Conservation (phyloP, 305 asterid genomes). For the Salvia sclarea region DNA sequence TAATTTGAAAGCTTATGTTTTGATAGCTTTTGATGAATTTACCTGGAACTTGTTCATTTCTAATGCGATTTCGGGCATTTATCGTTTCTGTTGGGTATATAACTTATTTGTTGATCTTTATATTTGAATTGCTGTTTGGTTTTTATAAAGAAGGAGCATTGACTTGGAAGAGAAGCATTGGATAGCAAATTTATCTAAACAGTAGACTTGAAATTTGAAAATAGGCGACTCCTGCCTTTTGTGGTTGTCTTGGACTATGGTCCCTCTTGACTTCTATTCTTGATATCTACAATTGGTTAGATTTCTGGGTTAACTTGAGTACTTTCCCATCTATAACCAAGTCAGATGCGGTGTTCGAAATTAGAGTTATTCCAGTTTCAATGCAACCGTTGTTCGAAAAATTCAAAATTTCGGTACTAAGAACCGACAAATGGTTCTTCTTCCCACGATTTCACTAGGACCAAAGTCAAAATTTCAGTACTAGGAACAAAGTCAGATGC, state of each 20-base stretch:
- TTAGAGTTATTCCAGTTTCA: conserved; percentile 16
- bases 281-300: background rate
- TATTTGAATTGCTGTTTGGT: too few relatives aligned
- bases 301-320: background rate
- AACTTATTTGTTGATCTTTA: too few relatives aligned
- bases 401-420: conserved; percentile 15
- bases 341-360: conserved; percentile 1
- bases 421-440: background rate
- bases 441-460: too few relatives aligned
- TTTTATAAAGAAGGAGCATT: too few relatives aligned
- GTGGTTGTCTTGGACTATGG: background rate
- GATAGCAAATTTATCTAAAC: background rate
- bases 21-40: background rate
- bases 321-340: background rate
- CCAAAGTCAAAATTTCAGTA: too few relatives aligned
- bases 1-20: background rate
- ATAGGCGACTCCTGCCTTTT: background rate
- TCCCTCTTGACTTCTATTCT: background rate
- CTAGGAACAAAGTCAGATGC: too few relatives aligned
- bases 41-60: background rate
- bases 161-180: too few relatives aligned
- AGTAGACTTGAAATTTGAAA: conserved; percentile 3
- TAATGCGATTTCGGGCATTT: conserved; percentile 1
- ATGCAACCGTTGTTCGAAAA: background rate
- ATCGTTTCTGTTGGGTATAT: background rate